Evolutionary conservation across 345 rosid genomes (phyloP).

Genomic region (Salix viminalis): DNA sequence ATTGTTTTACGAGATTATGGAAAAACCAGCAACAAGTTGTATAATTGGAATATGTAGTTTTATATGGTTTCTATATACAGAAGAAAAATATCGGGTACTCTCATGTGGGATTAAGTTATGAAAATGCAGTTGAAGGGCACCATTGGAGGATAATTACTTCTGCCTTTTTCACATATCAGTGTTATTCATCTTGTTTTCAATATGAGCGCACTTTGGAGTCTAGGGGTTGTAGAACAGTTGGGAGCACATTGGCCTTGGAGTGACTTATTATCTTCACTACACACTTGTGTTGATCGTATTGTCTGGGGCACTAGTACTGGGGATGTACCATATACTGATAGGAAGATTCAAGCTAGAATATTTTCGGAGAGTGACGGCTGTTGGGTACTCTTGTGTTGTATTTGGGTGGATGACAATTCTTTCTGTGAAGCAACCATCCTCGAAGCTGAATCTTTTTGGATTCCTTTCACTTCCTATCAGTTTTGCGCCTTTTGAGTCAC

Average conservation of each 20-base stretch:
- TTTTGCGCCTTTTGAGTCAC: constrained; percentile 91
- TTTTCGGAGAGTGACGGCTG: constrained; percentile 89
- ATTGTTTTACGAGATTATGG: constrained; percentile 68
- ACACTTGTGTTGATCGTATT: constrained; percentile 72
- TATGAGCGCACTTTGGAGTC: constrained; percentile 99
- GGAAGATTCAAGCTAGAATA: constrained; percentile 72
- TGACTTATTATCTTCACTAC: constrained; percentile 78
- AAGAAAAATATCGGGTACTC: constrained; percentile 85
- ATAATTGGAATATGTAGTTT: constrained; percentile 63
- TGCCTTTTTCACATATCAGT: constrained; percentile 86
- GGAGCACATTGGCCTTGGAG: constrained; percentile 68
- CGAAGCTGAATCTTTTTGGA: constrained; percentile 86
- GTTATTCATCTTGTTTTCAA: constrained; percentile 89
- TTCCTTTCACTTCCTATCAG: constrained; percentile 90
- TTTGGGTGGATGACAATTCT: constrained; percentile 99
- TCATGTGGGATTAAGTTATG: constrained; percentile 89
- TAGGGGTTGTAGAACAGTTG: constrained; percentile 78
- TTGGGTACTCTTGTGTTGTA: constrained; percentile 97
- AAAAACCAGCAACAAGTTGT: constrained; percentile 85
- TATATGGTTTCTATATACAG: constrained; percentile 84
- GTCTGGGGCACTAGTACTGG: constrained; percentile 75
- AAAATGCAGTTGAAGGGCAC: constrained; percentile 72
- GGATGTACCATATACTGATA: constrained; percentile 71
- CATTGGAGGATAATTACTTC: constrained; percentile 95
- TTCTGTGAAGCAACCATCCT: constrained; percentile 90